phyloP scores from a whole-genome alignment of 106 monocot species.

The Dendrobium chrysotoxum region DNA sequence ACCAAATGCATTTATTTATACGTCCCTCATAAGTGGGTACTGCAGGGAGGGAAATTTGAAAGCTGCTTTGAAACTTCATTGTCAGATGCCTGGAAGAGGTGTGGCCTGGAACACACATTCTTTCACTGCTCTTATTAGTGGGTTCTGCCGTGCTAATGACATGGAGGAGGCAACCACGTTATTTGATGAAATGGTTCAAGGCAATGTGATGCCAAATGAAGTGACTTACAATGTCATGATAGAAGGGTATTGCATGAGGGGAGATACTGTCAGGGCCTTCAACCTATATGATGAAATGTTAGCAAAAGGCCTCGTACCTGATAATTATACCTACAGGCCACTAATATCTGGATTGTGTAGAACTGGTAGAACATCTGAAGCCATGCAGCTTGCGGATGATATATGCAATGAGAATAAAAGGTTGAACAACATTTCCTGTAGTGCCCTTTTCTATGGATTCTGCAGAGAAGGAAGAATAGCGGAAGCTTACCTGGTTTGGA shows the following conservation, averaged over 20 bases:
- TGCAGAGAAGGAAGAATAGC: conserved; percentile 57
- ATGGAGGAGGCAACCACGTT: conserved; percentile 55
- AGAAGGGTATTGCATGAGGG: conserved; percentile 71
- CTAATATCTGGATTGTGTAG: conserved; percentile 63
- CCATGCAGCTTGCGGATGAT: conserved; percentile 56
- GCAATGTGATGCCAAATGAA: conserved; percentile 65
- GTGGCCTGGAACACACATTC: conserved; percentile 55
- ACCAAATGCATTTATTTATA: conserved; percentile 67
- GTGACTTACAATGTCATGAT: conserved; percentile 97
- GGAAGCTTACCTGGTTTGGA: conserved; percentile 49
- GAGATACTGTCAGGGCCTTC: conserved; percentile 56
- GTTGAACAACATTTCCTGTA: conserved; percentile 61
- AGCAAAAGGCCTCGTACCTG: conserved; percentile 50
- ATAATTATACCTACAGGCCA: conserved; percentile 78
- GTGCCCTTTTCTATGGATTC: conserved; percentile 63
- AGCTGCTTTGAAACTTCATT: conserved; percentile 55
- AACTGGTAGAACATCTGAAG: conserved; percentile 44
- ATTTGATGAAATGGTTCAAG: conserved; percentile 61
- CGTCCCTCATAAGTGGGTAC: conserved; percentile 66
- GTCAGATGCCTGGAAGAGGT: conserved; percentile 50
- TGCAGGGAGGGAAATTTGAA: conserved; percentile 50
- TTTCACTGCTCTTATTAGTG: conserved; percentile 75
- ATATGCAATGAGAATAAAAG: conserved; percentile 23
- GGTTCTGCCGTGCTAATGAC: conserved; percentile 51
- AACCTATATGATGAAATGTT: conserved; percentile 69